phyloP scores from a whole-genome alignment of 768 basidiomycete genomes.

The Tephrocybe sp. region DNA sequence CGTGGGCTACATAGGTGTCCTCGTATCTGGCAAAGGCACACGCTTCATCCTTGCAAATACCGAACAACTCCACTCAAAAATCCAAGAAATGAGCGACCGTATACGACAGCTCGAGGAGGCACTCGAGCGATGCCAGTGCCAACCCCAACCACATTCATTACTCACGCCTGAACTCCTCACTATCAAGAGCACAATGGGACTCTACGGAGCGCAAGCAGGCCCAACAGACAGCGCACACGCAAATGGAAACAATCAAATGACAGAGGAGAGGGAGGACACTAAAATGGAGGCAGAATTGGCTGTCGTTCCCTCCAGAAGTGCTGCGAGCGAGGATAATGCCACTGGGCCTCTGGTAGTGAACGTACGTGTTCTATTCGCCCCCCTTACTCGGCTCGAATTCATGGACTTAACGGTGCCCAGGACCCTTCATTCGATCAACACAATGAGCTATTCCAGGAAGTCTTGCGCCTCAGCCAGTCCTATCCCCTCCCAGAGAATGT shows the following conservation, averaged over 20 bases:
- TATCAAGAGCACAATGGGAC: slow-evolving; percentile 55
- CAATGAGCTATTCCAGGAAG: slow-evolving; percentile 36
- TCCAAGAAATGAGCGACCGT: slow-evolving; percentile 64
- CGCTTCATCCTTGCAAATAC: slow-evolving; percentile 68
- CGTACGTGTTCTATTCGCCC: neutral
- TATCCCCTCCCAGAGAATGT: slow-evolving; percentile 51
- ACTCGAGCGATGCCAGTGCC: slow-evolving; percentile 30
- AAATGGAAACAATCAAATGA: neutral
- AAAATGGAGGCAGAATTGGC: slow-evolving; percentile 20
- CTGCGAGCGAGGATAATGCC: neutral
- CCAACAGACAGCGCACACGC: neutral
- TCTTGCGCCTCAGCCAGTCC: slow-evolving; percentile 49
- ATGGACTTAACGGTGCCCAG: neutral
- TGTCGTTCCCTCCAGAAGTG: neutral
- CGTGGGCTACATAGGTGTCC: slow-evolving; percentile 39
- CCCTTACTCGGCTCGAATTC: neutral
- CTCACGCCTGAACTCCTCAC: slow-evolving; percentile 44
- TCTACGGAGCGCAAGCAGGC: slow-evolving; percentile 36
- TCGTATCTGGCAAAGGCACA: slow-evolving; percentile 65
- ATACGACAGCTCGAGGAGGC: slow-evolving; percentile 63
- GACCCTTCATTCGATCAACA: slow-evolving; percentile 17
- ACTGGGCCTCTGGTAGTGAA: slow-evolving; percentile 1
- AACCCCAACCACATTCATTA: slow-evolving; percentile 43
- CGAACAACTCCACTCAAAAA: slow-evolving; percentile 62
- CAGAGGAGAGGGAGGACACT: slow-evolving; percentile 9